Base-by-base conservation (phyloP, 306 rosid genomes). In the Medicago ruthenica region DNA sequence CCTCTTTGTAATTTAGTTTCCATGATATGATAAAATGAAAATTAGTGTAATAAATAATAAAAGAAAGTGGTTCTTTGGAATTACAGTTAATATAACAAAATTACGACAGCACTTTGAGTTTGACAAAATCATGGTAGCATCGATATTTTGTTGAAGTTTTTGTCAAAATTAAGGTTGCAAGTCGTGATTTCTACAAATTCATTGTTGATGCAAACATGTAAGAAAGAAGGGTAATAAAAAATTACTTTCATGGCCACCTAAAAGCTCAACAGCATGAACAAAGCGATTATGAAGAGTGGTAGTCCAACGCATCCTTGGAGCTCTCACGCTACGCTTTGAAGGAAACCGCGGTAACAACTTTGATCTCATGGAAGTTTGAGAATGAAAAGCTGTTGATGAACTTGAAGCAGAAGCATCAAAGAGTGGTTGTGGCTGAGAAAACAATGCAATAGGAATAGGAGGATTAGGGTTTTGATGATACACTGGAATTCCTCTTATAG, bases 221-320 rank as follows among this genome's bases (percentile, higher is more conserved):
- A 0, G 27, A 20, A 16, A 16, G 7, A 64, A 63, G 15, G 31
- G 22, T 8, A 54, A 54, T n/a, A 36, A 16, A 3, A 2, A 1
- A 37, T n/a, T 84, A 95, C 97, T 95, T 89, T 90, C 97, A 83
- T 90, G 99, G 85, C 99, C 99, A 67, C 99, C 99, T 36, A 95
- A 80, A 6, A 95, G 98, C 70, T 95, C 92, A 68, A 95, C 99
- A 5, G 99, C 99, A 41, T 95, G 99, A 75, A 92, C 98, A 72
- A 95, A 95, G 17, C 98, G 99, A 83, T 97, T 92, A 59, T 95
- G 99, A 55, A 95, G 97, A 2, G 96, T 88, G 3, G 93, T 82
- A 75, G 99, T 95, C 98, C 99, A 95, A 14, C 98, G 90, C 99
- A 95, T 95, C 87, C 99, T 65, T 0, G 99, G 99, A 18, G 99